Evolutionary conservation across 1,284 basidiomycete genomes (phyloP).

Genomic region (Phaffia rhodozyma): DNA sequence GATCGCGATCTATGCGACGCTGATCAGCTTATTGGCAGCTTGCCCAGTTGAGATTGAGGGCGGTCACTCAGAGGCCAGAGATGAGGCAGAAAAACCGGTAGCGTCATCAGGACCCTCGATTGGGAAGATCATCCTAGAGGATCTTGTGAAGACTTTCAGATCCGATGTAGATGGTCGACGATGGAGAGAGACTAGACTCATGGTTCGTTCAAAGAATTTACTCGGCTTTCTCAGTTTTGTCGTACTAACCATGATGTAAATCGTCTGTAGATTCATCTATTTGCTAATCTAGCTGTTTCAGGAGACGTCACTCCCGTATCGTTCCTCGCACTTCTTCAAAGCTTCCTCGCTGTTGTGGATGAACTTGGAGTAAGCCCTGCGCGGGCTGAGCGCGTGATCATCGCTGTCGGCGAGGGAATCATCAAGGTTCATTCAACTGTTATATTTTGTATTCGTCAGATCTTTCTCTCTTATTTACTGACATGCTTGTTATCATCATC

Average conservation of each 20-base stretch:
- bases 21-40: constrained; percentile 54
- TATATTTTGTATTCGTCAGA: background rate
- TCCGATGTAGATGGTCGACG: constrained; percentile 68
- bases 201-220: constrained; percentile 44
- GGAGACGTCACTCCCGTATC: constrained; percentile 61
- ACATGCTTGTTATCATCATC: background rate
- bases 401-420: constrained; percentile 77
- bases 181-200: constrained; percentile 76
- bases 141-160: constrained; percentile 78
- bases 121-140: constrained; percentile 66
- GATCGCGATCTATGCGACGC: constrained; percentile 69
- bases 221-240: too few species aligned
- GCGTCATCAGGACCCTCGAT: constrained; percentile 37
- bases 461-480: too few species aligned
- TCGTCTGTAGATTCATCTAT: constrained; percentile 63
- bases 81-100: constrained; percentile 5
- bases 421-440: constrained; percentile 50
- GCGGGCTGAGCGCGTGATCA: constrained; percentile 67
- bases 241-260: background rate
- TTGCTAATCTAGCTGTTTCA: constrained; percentile 68
- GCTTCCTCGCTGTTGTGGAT: constrained; percentile 71
- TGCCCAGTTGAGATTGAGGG: constrained; percentile 18
- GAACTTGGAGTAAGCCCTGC: constrained; percentile 81
- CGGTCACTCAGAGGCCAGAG: constrained; percentile 15
- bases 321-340: constrained; percentile 61